phyloP scores from a whole-genome alignment of 257 asterid genomes.

The Eustoma russellianum region DNA sequence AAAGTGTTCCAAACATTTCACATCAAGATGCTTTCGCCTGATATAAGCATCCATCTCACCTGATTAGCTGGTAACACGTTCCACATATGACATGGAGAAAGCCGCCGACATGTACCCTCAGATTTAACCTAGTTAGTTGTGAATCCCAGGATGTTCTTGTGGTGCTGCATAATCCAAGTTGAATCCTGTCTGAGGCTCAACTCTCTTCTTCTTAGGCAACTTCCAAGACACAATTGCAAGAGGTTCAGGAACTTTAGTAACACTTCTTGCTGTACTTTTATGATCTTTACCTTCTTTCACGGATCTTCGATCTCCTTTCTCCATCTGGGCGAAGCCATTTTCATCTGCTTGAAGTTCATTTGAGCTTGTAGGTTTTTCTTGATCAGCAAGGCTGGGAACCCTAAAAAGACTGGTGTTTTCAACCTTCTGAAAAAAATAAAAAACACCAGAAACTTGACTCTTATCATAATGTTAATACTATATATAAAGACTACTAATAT shows the following conservation, averaged over 20 bases:
- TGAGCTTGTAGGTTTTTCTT: background rate
- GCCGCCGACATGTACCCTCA: background rate
- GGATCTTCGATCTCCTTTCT: background rate
- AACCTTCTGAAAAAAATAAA: constrained; percentile 20
- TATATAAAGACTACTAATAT: too few relatives aligned
- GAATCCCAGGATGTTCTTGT: constrained; percentile 54
- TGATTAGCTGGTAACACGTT: too few relatives aligned
- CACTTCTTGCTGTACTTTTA: background rate
- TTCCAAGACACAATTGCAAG: constrained; percentile 38
- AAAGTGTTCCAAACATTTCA: too few relatives aligned
- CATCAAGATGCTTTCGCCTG: too few relatives aligned
- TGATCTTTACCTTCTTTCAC: background rate
- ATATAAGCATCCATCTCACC: too few relatives aligned
- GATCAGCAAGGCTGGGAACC: constrained; percentile 22
- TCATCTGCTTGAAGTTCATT: constrained; percentile 6
- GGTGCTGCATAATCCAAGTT: constrained; percentile 78
- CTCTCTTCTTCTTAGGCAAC: constrained; percentile 38
- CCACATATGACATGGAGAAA: too few relatives aligned
- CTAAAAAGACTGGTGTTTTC: constrained; percentile 23
- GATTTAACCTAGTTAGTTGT: constrained; percentile 3
- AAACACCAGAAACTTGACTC: background rate
- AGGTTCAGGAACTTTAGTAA: constrained; percentile 1
- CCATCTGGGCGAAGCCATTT: constrained; percentile 4
- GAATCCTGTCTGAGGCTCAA: constrained; percentile 45
- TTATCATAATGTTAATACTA: background rate